phyloP scores from a whole-genome alignment of 176 grass and related monocot genomes.

The Juncus inflexus region DNA sequence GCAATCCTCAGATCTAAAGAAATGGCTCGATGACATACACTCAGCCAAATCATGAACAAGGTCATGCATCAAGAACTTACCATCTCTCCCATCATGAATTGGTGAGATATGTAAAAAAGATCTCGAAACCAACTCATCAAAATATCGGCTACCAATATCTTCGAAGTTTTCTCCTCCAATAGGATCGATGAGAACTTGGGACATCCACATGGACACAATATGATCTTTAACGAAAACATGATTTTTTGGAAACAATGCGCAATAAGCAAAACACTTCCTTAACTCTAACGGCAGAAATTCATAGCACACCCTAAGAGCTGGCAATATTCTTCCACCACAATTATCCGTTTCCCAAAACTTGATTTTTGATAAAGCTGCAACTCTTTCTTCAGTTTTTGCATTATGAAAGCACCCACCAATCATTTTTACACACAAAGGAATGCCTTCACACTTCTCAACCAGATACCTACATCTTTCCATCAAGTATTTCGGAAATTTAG shows the following conservation, averaged over 20 bases:
- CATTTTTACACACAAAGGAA: slow-evolving; percentile 11
- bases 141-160: slow-evolving; percentile 26
- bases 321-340: not conserved
- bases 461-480: not conserved
- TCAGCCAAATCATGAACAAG: slow-evolving; percentile 11
- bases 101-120: slow-evolving; percentile 35
- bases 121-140: slow-evolving; percentile 34
- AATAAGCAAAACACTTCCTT: slow-evolving; percentile 30
- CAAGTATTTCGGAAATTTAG: not conserved
- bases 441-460: not conserved
- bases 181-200: slow-evolving; percentile 20
- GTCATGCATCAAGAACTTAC: slow-evolving; percentile 41
- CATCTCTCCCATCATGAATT: not conserved
- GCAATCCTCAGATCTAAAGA: too few relatives aligned
- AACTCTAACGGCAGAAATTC: slow-evolving; percentile 21
- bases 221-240: slow-evolving; percentile 27
- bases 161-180: slow-evolving; percentile 11
- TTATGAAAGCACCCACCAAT: slow-evolving; percentile 10
- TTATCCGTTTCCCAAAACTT: not conserved
- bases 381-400: not conserved
- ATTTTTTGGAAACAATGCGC: slow-evolving; percentile 33
- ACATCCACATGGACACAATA: slow-evolving; percentile 30
- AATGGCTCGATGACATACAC: too few relatives aligned
- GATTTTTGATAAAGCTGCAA: not conserved
- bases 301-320: slow-evolving; percentile 19